A percentile compares a stretch with the other conserved stretches of the same genome.
phyloP scores from a whole-genome alignment of 108 stramenopile genomes.

The Nitzschia sp. region DNA sequence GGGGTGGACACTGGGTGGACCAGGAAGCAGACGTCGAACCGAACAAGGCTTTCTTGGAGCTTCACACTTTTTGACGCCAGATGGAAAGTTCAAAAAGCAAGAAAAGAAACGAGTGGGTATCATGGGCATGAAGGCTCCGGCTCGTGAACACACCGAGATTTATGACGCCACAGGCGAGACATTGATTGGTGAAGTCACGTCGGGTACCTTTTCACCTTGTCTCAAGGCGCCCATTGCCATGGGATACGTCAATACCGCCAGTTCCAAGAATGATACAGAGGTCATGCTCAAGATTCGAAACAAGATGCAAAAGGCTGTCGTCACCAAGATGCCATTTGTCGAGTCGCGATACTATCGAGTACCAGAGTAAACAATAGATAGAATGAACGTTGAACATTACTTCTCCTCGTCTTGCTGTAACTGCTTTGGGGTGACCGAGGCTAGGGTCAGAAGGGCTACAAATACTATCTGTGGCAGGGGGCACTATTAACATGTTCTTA shows the following conservation, averaged over 20 bases:
- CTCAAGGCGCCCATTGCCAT: constrained; percentile 97
- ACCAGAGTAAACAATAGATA: constrained; percentile 67
- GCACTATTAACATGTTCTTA: too few relatives aligned
- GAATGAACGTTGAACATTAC: too few relatives aligned
- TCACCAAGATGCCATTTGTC: constrained; percentile 98
- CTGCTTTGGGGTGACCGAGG: too few relatives aligned
- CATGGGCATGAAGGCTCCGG: constrained; percentile 96
- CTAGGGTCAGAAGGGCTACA: too few relatives aligned
- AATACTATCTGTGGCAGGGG: too few relatives aligned
- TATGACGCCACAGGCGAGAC: constrained; percentile 82
- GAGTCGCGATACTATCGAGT: constrained; percentile 92
- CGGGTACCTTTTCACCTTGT: constrained; percentile 92
- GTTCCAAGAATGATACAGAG: constrained; percentile 84
- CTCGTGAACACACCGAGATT: constrained; percentile 92
- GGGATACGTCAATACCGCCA: constrained; percentile 93
- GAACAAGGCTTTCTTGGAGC: constrained; percentile 97
- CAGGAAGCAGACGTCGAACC: constrained; percentile 82
- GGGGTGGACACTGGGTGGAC: constrained; percentile 95
- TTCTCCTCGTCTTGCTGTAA: too few relatives aligned
- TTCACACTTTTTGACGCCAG: constrained; percentile 85
- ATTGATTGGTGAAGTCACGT: constrained; percentile 93
- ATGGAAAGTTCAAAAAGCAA: constrained; percentile 91
- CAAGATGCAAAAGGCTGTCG: constrained; percentile 87
- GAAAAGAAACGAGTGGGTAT: constrained; percentile 94
- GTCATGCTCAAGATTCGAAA: constrained; percentile 88